These are phyloP conservation scores for Oryza longistaminata DNA, from an alignment of 176 grass and related monocot species.

Conservation along the genomic window DNA sequence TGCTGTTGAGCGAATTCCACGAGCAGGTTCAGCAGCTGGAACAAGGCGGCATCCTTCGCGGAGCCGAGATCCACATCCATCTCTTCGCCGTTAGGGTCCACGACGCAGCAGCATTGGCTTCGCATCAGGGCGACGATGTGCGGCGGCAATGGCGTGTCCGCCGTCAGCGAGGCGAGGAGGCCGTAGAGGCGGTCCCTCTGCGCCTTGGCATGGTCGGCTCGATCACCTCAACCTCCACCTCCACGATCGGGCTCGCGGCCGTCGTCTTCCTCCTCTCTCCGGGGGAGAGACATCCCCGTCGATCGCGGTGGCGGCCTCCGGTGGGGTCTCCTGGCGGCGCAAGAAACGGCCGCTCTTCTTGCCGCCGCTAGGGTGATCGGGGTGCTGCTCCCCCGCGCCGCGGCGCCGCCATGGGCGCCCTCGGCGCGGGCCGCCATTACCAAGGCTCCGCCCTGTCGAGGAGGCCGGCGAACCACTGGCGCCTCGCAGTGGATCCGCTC, in stretches of 20 bases:
- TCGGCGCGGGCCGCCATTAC: neutral
- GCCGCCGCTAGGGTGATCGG: no score
- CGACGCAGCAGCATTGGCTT: neutral
- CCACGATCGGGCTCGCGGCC: neutral
- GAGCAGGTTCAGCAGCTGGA: neutral
- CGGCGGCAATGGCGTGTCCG: neutral
- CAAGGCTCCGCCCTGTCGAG: neutral
- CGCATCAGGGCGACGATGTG: neutral
- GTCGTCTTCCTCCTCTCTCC: neutral
- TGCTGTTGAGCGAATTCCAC: neutral
- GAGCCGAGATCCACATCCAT: neutral
- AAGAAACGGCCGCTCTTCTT: neutral
- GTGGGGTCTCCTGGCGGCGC: neutral
- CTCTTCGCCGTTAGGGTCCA: neutral
- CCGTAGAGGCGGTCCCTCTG: neutral
- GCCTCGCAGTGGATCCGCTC: neutral
- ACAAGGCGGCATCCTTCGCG: neutral
- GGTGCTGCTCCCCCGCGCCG: no score
- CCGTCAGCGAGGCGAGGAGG: neutral
- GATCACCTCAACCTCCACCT: neutral
- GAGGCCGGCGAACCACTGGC: neutral
- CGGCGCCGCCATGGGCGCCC: neutral
- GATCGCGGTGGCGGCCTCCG: neutral
- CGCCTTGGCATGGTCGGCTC: neutral
- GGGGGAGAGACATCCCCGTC: neutral